Evolutionary conservation across 805 yeast species (phyloP), one percentile per base, ranked within the genome.

Genomic region (Yamadazyma ubonensis): DNA sequence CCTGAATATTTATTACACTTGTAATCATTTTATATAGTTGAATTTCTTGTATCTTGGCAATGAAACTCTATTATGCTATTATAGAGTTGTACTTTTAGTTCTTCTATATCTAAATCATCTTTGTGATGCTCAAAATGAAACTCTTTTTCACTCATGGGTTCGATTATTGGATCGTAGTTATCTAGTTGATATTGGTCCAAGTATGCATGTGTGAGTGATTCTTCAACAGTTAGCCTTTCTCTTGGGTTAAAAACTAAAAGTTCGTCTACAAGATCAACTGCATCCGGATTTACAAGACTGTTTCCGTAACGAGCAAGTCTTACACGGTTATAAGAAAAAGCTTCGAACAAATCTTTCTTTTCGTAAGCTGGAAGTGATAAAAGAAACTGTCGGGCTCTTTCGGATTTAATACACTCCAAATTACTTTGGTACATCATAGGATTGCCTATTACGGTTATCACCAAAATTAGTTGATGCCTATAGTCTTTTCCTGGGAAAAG

Each of bases 121-220:
- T 23, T 29, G 5, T 29, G 31, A 11, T 30, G 75, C 58, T 62
- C 66, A 33, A 57, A 61, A 6, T 50, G 49, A 39, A 64, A 64
- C 19, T 64, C 67, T 16, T 52, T 52, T 4, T 30, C 29, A 2
- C 44, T 33, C 16, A 63, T 57, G 1, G 63, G 59, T 3, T 38
- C 33, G 4, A 55, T 54, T 0, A 37, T 41, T 2, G 67, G 69
- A 33, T 63, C 68, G 36, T 61, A 67, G 10, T 36, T 43, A 1
- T 61, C 58, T 36, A 67, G 71, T 40, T 66, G 97, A 90, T 96
- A 93, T 22, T 86, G 76, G 33, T 81, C 73, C 40, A 93, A 65
- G 58, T 91, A 93, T 6, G 96, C 96, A 63, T 93, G 99, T 44
- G 71, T 74, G 36, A 93, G 69, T 0, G 98, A 97, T 51, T 88